A percentile compares a stretch with the other conserved stretches of the same genome.
Evolutionary conservation across 768 basidiomycete genomes (phyloP).

Genomic region (Lactarius akahatsu): DNA sequence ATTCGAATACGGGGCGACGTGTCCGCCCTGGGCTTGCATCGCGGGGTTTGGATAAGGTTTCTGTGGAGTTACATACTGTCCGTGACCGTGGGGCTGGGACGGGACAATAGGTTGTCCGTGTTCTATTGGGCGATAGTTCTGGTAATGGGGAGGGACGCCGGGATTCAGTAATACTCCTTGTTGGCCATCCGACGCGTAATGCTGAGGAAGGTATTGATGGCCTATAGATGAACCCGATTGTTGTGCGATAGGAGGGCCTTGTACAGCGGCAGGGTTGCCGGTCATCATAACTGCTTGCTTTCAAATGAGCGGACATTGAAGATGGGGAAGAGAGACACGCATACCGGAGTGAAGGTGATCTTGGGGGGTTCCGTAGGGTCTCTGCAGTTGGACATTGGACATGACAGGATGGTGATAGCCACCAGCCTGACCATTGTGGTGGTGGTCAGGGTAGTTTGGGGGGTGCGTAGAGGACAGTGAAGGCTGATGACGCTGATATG

Average conservation of each 20-base stretch:
- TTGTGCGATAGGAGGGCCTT: conserved; percentile 18
- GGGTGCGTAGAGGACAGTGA: conserved; percentile 15
- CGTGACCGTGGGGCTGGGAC: conserved; percentile 19
- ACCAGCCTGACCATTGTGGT: conserved; percentile 10
- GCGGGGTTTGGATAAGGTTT: conserved; percentile 24
- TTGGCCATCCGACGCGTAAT: conserved; percentile 15
- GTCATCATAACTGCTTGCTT: conserved; percentile 3
- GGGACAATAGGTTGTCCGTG: conserved; percentile 28
- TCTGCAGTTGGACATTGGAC: conserved; percentile 15
- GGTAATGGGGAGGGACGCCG: conserved; percentile 25
- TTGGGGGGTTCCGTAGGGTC: conserved; percentile 20
- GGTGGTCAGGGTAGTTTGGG: conserved; percentile 14
- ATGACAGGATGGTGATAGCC: conserved; percentile 13
- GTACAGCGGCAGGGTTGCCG: conserved; percentile 2
- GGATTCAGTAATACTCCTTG: conserved; percentile 24
- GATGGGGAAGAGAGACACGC: not conserved
- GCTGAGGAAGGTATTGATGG: conserved; percentile 19
- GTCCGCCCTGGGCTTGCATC: conserved; percentile 16
- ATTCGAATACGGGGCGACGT: conserved; percentile 26
- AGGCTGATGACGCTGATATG: conserved; percentile 21
- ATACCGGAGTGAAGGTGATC: conserved; percentile 18
- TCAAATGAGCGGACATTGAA: conserved; percentile 5
- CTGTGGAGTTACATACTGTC: conserved; percentile 5
- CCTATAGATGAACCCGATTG: conserved; percentile 22
- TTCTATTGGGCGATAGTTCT: conserved; percentile 26